Conservation (phyloP, 192 early-diverging fungal genomes). For the Podila minutissima region DNA sequence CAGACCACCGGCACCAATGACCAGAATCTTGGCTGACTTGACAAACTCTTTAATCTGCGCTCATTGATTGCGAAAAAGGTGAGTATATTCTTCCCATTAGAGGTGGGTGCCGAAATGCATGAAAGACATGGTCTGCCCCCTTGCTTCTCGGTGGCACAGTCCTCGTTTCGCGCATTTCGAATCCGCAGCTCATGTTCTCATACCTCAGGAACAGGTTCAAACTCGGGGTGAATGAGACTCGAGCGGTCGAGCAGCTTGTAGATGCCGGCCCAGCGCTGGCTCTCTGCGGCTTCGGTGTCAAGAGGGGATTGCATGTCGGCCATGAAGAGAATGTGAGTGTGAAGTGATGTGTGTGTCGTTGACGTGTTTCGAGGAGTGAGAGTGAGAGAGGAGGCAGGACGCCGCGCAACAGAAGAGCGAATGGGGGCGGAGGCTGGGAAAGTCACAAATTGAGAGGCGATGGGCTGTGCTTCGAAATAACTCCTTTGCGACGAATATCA, state of each 20-base stretch:
- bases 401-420: too few species aligned
- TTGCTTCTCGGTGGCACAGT: background rate
- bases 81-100: background rate
- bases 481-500: too few species aligned
- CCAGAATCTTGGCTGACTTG: conserved; percentile 72
- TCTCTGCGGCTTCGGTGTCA: conserved; percentile 7
- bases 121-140: background rate
- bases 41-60: conserved; percentile 45
- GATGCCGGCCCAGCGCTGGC: conserved; percentile 40
- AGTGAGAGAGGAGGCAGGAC: too few species aligned
- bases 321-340: conserved; percentile 16
- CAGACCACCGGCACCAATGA: conserved; percentile 87
- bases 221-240: conserved; percentile 46
- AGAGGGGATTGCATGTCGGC: conserved; percentile 13
- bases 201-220: conserved; percentile 40
- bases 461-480: background rate
- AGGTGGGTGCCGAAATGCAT: background rate
- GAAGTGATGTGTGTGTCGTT: background rate
- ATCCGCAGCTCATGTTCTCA: background rate
- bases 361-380: background rate
- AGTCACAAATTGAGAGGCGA: too few species aligned
- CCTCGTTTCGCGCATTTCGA: background rate
- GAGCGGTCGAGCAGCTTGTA: conserved; percentile 45
- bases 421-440: too few species aligned
- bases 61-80: background rate